A percentile compares a stretch with the other conserved stretches of the same genome.
Evolutionary conservation across 495 filamentous ascomycete genomes (phyloP).

Genomic region (Chaetomium cochliodes): DNA sequence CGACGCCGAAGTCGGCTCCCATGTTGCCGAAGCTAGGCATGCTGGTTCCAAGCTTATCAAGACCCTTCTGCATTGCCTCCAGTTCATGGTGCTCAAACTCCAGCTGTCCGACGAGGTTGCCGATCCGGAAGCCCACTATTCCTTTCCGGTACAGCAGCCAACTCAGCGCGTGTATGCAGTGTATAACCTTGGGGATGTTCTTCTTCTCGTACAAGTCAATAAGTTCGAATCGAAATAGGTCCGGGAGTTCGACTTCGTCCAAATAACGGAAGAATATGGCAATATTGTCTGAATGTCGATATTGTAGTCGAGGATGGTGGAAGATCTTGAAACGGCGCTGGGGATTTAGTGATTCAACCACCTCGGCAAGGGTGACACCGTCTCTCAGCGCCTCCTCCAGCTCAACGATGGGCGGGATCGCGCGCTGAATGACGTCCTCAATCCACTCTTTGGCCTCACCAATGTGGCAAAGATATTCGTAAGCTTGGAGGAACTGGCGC

Average conservation of each 20-base stretch:
- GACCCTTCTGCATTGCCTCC: conserved; percentile 91
- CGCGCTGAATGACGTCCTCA: conserved; percentile 84
- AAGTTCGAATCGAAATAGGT: conserved; percentile 97
- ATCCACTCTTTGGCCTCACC: conserved; percentile 99
- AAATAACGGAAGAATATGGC: conserved; percentile 91
- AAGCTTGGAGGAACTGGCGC: conserved; percentile 92
- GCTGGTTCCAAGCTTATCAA: conserved; percentile 89
- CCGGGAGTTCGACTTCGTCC: conserved; percentile 88
- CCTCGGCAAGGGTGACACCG: conserved; percentile 91
- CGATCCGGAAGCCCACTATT: conserved; percentile 91
- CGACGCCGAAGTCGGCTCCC: conserved; percentile 89
- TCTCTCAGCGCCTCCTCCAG: conserved; percentile 90
- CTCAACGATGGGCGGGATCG: conserved; percentile 92
- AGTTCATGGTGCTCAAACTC: conserved; percentile 98
- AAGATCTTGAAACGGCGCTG: conserved; percentile 77
- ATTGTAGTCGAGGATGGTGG: conserved; percentile 77
- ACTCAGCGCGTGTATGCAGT: conserved; percentile 95
- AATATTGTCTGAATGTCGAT: conserved; percentile 96
- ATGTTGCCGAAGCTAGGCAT: conserved; percentile 99
- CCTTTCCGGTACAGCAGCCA: conserved; percentile 95
- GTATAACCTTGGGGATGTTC: conserved; percentile 98
- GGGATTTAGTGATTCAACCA: conserved; percentile 88
- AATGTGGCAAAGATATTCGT: conserved; percentile 98
- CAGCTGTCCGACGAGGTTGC: conserved; percentile 95
- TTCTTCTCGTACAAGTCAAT: conserved; percentile 99